A percentile compares a stretch with the other conserved stretches of the same genome.
phyloP scores from a whole-genome alignment of 768 basidiomycete species.

The Leccinum barrowsii region DNA sequence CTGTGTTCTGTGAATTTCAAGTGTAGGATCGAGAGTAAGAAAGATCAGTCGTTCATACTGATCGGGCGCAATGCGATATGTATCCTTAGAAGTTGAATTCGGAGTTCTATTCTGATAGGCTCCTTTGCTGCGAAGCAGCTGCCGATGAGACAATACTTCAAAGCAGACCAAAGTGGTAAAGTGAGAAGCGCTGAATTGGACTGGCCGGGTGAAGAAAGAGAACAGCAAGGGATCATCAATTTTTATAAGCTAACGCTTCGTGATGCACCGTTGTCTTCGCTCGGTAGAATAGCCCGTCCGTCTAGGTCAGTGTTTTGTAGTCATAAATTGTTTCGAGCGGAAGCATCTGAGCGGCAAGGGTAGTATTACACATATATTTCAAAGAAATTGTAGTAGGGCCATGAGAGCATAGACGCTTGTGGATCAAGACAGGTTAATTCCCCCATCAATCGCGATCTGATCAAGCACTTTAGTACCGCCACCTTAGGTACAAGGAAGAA shows the following conservation, averaged over 20 bases:
- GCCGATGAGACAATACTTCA: no score
- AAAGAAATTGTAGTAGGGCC: background rate
- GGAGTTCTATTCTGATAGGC: background rate
- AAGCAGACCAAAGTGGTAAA: background rate
- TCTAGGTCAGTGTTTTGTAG: background rate
- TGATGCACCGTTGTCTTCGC: background rate
- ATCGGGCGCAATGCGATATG: no score
- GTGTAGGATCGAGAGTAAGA: background rate
- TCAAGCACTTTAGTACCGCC: background rate
- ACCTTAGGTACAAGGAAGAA: no score
- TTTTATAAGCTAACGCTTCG: background rate
- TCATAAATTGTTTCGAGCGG: background rate
- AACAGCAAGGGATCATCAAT: background rate
- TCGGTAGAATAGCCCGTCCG: background rate
- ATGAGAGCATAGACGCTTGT: background rate
- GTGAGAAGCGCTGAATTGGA: background rate
- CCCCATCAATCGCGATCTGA: background rate
- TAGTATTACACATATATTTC: background rate
- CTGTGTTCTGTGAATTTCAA: background rate
- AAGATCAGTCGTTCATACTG: no score
- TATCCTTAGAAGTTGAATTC: background rate
- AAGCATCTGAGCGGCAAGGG: background rate
- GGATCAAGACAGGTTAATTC: background rate
- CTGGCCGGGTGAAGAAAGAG: background rate
- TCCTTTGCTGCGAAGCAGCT: background rate